These are phyloP conservation scores for Aureobasidium subglaciale DNA, from an alignment of 2,329 filamentous ascomycete genomes.

Conservation along the genomic window DNA sequence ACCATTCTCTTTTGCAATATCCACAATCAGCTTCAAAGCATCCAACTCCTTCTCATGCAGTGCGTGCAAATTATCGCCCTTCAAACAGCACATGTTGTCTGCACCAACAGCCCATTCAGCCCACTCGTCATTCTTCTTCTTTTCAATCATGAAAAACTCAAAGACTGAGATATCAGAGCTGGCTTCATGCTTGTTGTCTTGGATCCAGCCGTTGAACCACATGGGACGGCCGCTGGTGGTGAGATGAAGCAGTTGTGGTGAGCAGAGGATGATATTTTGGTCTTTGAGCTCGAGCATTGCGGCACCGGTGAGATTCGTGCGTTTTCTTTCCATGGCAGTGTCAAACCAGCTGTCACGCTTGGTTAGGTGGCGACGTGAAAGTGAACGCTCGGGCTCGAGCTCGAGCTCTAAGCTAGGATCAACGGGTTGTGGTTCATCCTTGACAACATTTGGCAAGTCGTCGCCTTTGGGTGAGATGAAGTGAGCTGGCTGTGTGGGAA, in stretches of 20 bases:
- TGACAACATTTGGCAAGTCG: too few relatives aligned
- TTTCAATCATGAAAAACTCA: slow-evolving; percentile 28
- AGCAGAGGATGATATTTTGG: slow-evolving; percentile 33
- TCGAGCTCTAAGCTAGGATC: too few relatives aligned
- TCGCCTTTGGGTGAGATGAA: too few relatives aligned
- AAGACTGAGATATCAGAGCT: slow-evolving; percentile 31
- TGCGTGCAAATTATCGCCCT: slow-evolving; percentile 22
- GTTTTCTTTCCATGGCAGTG: not conserved
- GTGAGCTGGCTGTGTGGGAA: not conserved
- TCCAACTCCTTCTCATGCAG: slow-evolving; percentile 24
- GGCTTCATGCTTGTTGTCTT: slow-evolving; percentile 37
- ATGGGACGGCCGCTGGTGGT: slow-evolving; percentile 34
- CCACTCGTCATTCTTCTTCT: slow-evolving; percentile 18
- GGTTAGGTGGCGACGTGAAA: slow-evolving; percentile 4
- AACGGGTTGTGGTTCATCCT: too few relatives aligned
- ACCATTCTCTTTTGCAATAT: slow-evolving; percentile 18
- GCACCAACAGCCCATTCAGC: slow-evolving; percentile 30
- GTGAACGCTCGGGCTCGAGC: not conserved
- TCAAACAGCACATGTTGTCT: slow-evolving; percentile 31
- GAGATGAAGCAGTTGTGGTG: slow-evolving; percentile 40
- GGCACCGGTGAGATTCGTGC: not conserved
- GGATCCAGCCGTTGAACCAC: slow-evolving; percentile 43
- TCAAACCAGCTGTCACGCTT: not conserved
- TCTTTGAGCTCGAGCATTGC: not conserved
- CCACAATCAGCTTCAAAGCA: slow-evolving; percentile 27